phyloP scores from a whole-genome alignment of 2,329 filamentous ascomycete species.

The Dissoconium aciculare region DNA sequence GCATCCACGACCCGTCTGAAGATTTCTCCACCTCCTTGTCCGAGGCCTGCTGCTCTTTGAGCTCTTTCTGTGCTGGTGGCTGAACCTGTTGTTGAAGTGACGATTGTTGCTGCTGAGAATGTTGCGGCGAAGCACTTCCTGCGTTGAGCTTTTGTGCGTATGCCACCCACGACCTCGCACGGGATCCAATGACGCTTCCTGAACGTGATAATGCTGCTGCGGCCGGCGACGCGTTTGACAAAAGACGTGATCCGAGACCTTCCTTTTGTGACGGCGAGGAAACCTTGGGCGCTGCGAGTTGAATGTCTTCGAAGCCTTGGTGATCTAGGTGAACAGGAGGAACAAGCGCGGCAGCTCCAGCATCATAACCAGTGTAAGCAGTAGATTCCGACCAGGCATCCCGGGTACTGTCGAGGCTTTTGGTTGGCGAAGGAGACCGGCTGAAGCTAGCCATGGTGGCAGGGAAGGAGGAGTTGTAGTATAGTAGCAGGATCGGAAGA shows the following conservation, averaged over 20 bases:
- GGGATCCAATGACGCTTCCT: slow-evolving; percentile 17
- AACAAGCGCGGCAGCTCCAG: not conserved
- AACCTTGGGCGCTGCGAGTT: slow-evolving; percentile 6
- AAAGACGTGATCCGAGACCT: slow-evolving; percentile 15
- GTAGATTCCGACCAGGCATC: not conserved
- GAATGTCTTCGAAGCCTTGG: slow-evolving; percentile 8
- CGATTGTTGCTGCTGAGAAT: slow-evolving; percentile 4
- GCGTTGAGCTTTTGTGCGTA: slow-evolving; percentile 18
- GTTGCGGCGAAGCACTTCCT: not conserved
- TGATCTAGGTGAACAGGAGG: not conserved
- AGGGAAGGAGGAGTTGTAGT: too few species aligned
- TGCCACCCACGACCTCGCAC: slow-evolving; percentile 19
- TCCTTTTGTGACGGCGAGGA: slow-evolving; percentile 10
- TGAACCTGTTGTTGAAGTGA: slow-evolving; percentile 5
- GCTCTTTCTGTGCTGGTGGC: slow-evolving; percentile 6
- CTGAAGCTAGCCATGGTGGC: too few species aligned
- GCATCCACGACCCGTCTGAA: too few species aligned
- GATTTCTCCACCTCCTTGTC: not conserved
- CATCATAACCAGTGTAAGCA: not conserved
- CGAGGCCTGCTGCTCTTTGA: too few species aligned
- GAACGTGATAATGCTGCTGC: slow-evolving; percentile 19
- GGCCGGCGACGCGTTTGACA: slow-evolving; percentile 17
- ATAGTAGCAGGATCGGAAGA: too few species aligned
- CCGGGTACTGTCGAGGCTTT: not conserved
- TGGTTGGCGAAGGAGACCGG: not conserved